Percentiles rank a stretch among this genome's conserved stretches.
Conservation (phyloP, 2,329 filamentous ascomycete species). For the Nothophaeocryptopus gaeumannii region DNA sequence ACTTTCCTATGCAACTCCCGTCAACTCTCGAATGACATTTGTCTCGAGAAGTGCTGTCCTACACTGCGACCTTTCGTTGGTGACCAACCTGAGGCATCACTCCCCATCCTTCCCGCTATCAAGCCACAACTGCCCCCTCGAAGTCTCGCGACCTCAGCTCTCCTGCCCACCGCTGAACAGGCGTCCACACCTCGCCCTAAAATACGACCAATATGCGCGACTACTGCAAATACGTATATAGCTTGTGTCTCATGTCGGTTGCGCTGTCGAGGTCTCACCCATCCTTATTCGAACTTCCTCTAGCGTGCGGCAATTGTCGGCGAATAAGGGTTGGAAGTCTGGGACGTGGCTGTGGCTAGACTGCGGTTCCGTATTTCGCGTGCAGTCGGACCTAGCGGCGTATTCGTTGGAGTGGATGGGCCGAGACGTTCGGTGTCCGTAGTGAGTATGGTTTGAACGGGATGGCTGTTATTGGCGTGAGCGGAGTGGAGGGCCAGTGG, state of each 20-base stretch:
- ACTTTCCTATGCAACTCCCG: no score
- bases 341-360: constrained; percentile 6
- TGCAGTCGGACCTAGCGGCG: no score
- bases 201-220: neutral
- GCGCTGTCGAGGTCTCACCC: constrained; percentile 11
- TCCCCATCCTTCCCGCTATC: no score
- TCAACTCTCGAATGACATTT: no score
- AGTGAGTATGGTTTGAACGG: no score
- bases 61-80: no score
- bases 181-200: neutral
- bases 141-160: no score
- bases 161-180: neutral
- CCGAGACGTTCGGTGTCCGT: neutral
- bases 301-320: neutral
- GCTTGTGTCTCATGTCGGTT: constrained; percentile 5
- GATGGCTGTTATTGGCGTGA: no score
- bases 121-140: no score
- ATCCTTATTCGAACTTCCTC: constrained; percentile 7
- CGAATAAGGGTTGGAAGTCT: neutral
- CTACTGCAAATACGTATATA: constrained; percentile 4
- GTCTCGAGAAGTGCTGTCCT: no score
- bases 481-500: neutral
- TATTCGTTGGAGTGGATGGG: neutral
- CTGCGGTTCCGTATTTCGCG: no score
- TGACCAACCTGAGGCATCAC: no score